Base-by-base conservation (phyloP, 2,329 filamentous ascomycete species). In the Diaporthe vaccinii region DNA sequence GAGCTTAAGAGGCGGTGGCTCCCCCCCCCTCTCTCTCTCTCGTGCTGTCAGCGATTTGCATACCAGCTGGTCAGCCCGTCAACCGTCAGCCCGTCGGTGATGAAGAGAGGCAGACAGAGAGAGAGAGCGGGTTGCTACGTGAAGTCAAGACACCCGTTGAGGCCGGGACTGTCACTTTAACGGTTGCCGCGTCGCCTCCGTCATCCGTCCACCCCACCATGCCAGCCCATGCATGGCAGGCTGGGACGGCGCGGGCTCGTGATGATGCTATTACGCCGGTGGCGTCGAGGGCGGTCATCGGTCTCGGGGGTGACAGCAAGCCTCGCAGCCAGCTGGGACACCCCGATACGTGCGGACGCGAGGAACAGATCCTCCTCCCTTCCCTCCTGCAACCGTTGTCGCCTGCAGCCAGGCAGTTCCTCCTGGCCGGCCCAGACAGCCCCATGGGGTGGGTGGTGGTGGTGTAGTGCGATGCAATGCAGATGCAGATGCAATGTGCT, bases 251-350 rank as follows among this genome's bases (percentile, higher is more conserved):
- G n/a, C 49, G 62, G 44, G 28, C 41, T 68, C 34, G 22, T 68
- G 34, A 53, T 25, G 65, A 22, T 53, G 46, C 31, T 68, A 6
- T 46, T 55, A 39, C n/a, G 46, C 65, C 31, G 65, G 34, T 68
- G 65, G 65, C 46, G 65, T 39, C 46, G 44, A 36, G 28, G 46
- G 62, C 62, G 65, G 31, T 53, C 49, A 34, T 68, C 39, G 46
- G 65, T 53, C 62, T 68, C 65, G 65, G 65, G 65, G 65, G 17
- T 68, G 46, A 68, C 65, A 68, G 65, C 22, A 53, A 53, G 49
- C 65, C 65, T 53, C 65, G 65, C 46, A 68, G 65, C 62, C 44
- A 68, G 10, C 44, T 36, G 41, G 62, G 17, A 51, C 44, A 44
- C 41, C 15, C 44, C 28, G 62, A 67, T 67, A 34, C 44, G 25